Conservation (phyloP, 768 basidiomycete genomes). For the Termitomyces sp. region DNA sequence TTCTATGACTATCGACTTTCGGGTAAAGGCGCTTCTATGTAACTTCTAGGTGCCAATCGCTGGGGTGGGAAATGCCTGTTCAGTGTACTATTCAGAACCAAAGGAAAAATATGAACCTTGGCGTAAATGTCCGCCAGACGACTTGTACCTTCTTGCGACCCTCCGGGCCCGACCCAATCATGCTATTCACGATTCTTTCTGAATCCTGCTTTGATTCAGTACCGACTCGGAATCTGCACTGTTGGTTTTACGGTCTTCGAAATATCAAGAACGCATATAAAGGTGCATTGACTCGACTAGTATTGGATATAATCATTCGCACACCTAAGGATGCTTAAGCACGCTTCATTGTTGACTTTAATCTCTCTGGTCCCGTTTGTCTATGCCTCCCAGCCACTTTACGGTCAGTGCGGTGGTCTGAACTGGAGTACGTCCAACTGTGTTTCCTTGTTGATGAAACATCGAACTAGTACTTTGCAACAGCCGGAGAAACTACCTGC, state of each 20-base stretch:
- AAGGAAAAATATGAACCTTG: conserved; percentile 6
- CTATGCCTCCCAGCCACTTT: conserved; percentile 35
- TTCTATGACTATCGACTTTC: background rate
- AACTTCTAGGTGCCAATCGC: too few relatives aligned
- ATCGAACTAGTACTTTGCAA: background rate
- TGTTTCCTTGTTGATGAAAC: background rate
- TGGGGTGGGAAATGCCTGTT: background rate
- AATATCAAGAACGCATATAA: conserved; percentile 9
- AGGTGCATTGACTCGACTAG: background rate
- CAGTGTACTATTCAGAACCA: conserved; percentile 15
- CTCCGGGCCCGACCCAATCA: background rate
- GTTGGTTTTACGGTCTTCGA: background rate
- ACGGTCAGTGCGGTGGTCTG: conserved; percentile 49
- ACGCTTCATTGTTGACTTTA: conserved; percentile 34
- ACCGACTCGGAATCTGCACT: conserved; percentile 23
- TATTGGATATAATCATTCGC: conserved; percentile 7
- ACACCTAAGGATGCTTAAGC: conserved; percentile 36
- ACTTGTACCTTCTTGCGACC: conserved; percentile 24
- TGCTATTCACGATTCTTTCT: conserved; percentile 19
- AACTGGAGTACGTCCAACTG: conserved; percentile 35
- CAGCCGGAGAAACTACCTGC: conserved; percentile 35
- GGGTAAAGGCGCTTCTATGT: too few relatives aligned
- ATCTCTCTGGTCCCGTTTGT: conserved; percentile 39
- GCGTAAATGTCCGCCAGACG: conserved; percentile 16
- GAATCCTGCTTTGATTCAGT: conserved; percentile 24